These are phyloP conservation scores for Cercospora sp. DNA, from an alignment of 2,329 filamentous ascomycete species.

Conservation along the genomic window DNA sequence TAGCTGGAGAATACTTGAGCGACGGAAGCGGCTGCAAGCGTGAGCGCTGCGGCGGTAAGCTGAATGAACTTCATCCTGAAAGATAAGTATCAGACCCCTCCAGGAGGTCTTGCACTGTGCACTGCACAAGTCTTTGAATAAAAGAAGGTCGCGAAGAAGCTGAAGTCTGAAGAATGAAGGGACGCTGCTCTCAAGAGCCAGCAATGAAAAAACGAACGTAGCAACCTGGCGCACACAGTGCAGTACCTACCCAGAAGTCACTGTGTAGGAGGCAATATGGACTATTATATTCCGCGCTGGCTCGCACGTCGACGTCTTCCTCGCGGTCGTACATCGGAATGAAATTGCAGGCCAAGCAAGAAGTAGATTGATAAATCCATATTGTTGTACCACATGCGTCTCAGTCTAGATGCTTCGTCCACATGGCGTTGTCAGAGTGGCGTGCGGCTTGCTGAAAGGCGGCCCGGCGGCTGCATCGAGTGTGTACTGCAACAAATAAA, in stretches of 20 bases:
- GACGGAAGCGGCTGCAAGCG: conserved; percentile 26
- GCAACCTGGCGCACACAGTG: background rate
- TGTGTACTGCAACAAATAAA: conserved; percentile 15
- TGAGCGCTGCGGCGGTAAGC: conserved; percentile 20
- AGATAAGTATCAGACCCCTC: conserved; percentile 17
- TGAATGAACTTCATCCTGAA: conserved; percentile 32
- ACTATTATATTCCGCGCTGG: conserved; percentile 13
- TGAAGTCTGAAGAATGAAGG: conserved; percentile 17
- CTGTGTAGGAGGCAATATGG: background rate
- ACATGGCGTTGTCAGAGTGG: background rate
- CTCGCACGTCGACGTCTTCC: background rate
- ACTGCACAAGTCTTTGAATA: conserved; percentile 20
- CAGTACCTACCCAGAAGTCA: conserved; percentile 5
- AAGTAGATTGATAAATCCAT: conserved; percentile 9
- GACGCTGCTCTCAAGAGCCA: conserved; percentile 23
- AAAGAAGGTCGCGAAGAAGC: conserved; percentile 19
- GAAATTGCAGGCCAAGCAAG: conserved; percentile 1
- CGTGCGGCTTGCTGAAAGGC: background rate
- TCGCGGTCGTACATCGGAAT: conserved; percentile 7
- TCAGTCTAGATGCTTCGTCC: background rate
- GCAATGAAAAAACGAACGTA: background rate
- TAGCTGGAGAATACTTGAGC: conserved; percentile 33
- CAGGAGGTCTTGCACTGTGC: conserved; percentile 26
- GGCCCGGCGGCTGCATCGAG: background rate
- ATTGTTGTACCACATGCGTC: background rate